Base-by-base conservation (phyloP, 2,329 filamentous ascomycete species). In the Aspergillus nomiae region DNA sequence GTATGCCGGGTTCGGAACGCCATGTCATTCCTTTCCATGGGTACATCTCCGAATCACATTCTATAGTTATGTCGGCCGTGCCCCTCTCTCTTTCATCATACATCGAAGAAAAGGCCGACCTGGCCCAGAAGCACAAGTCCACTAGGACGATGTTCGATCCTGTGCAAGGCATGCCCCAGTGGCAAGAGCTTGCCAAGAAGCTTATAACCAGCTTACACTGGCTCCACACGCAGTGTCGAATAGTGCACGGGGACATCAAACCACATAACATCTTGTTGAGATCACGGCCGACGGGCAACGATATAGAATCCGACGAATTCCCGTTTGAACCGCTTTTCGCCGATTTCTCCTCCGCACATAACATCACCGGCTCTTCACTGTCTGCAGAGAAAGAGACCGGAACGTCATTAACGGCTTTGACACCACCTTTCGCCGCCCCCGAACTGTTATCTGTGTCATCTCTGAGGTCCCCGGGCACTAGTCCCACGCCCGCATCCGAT, bases 211-310 rank as follows among this genome's bases (percentile, higher is more conserved):
- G 80, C 0, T 72, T 84, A 3, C 67, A 69, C 9, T 84, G 81
- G 78, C 71, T 84, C 8, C 82, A 84, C 57, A 66, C 70, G 38
- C 64, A 67, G 3, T 72, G 76, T 2, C 73, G 74, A 5, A 73
- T 83, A 4, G 75, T 83, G 3, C 82, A 84, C 65, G 81, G 80
- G 1, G 81, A 83, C 69, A 78, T 83, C 69, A 83, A 83, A 63
- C 80, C 80, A 6, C 76, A 78, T 53, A 83, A 83, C 46, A 71
- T 83, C 32, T 72, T 83, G 0, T 71, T 83, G 2, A 72, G 70
- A 4, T 67, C 70, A 26, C 63, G 69, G 6, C 53, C 64, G n/a
- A 24, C 21, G 14, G 16, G 36, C 10, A 55, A 48, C 34, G 46
- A 38, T 24, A 4, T 24, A 8, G 56, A 58, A 43, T 62, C 63